Conservation (phyloP, 495 filamentous ascomycete genomes). For the Echria macrotheca region DNA sequence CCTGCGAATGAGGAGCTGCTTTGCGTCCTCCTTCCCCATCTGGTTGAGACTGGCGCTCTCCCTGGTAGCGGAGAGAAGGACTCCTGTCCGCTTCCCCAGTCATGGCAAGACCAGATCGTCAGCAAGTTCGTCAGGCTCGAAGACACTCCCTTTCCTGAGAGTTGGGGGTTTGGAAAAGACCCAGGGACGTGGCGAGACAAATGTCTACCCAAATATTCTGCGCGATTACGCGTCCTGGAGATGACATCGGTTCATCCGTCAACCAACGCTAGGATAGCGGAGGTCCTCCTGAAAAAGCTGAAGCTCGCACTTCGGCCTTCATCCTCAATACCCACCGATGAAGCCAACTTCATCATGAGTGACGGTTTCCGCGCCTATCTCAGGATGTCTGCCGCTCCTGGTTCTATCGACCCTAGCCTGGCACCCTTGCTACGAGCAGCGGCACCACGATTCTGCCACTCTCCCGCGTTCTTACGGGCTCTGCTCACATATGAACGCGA, state of each 20-base stretch:
- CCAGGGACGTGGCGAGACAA: constrained; percentile 50
- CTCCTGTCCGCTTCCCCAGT: constrained; percentile 54
- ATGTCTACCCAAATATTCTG: constrained; percentile 52
- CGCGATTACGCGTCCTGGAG: constrained; percentile 45
- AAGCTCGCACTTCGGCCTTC: constrained; percentile 54
- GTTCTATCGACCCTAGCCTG: constrained; percentile 47
- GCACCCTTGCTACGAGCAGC: constrained; percentile 55
- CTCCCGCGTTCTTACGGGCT: constrained; percentile 63
- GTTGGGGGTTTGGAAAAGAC: constrained; percentile 45
- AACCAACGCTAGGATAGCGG: constrained; percentile 48
- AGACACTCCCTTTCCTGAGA: constrained; percentile 51
- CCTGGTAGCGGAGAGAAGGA: constrained; percentile 45
- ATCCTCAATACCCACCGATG: constrained; percentile 47
- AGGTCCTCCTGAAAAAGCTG: constrained; percentile 50
- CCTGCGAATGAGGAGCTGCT: constrained; percentile 58
- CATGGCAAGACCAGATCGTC: constrained; percentile 65
- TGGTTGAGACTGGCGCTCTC: constrained; percentile 53
- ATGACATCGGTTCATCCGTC: constrained; percentile 47
- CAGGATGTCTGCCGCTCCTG: constrained; percentile 43
- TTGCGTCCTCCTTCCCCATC: constrained; percentile 61
- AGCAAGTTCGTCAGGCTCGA: constrained; percentile 55
- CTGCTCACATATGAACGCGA: constrained; percentile 53
- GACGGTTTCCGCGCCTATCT: constrained; percentile 52
- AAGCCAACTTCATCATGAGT: constrained; percentile 52
- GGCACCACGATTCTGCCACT: constrained; percentile 55